phyloP scores from a whole-genome alignment of 306 rosid species.

The Bauhinia variegata region DNA sequence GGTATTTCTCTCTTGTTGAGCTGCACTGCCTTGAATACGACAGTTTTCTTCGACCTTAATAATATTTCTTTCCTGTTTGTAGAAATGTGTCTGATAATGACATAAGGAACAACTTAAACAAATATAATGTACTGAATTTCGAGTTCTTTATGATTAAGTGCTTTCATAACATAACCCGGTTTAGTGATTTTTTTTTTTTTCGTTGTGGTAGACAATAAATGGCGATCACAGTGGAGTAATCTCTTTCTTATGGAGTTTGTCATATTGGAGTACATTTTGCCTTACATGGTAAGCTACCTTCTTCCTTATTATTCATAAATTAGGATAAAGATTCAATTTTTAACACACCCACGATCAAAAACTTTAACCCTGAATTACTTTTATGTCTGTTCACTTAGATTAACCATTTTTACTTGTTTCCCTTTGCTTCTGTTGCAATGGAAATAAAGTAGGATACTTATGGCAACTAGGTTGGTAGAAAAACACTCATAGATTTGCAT shows the following conservation, averaged over 20 bases:
- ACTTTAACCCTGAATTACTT: background rate
- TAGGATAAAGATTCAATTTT: background rate
- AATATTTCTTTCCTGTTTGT: slow-evolving; percentile 10
- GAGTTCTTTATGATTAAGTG: slow-evolving; percentile 17
- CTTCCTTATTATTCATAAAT: background rate
- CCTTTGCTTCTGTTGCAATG: slow-evolving; percentile 1
- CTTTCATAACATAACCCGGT: background rate
- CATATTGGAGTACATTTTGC: slow-evolving; percentile 93
- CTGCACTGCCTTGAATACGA: background rate
- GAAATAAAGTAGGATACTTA: slow-evolving; percentile 33
- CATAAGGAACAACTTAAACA: slow-evolving; percentile 1
- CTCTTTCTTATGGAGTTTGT: slow-evolving; percentile 90
- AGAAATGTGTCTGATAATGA: slow-evolving; percentile 6
- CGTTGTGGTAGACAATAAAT: slow-evolving; percentile 39
- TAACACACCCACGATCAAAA: background rate
- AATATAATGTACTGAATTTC: background rate
- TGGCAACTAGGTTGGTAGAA: slow-evolving; percentile 38
- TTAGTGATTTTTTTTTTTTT: slow-evolving; percentile 31
- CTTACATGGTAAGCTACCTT: slow-evolving; percentile 85
- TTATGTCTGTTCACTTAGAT: too few relatives aligned
- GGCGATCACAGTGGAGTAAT: slow-evolving; percentile 50
- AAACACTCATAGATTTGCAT: slow-evolving; percentile 52
- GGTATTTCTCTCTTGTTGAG: slow-evolving; percentile 46
- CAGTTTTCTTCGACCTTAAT: background rate
- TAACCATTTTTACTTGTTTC: slow-evolving; percentile 9